Evolutionary conservation across 768 basidiomycete species (phyloP), one percentile per base, ranked within the genome.

Genomic region (Punctularia strigosozonata): DNA sequence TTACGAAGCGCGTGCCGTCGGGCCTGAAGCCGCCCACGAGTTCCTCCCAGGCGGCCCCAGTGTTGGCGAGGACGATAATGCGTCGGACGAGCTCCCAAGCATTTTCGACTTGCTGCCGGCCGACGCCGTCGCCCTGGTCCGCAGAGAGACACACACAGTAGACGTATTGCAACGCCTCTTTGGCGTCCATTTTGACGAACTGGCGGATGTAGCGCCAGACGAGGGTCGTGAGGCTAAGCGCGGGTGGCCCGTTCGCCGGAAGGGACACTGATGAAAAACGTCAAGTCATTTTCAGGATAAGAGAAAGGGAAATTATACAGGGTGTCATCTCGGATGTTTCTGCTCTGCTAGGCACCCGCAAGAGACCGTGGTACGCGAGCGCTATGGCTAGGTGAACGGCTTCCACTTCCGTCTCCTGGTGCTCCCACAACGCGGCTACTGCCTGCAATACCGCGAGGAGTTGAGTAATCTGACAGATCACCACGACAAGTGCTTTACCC

Each of bases 341-440:
- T 2, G 81, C 76, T 5, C 77, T 67, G 6, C 81, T 71, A 5
- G 94, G 84, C 0, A 92, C 77, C 7, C 91, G 75, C 17, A 99
- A 59, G 4, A 99, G 62, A 2, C 94, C 95, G 52, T 98, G 91
- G 54, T 98, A 99, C 0, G 87, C 77, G 39, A 99, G 65, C 3
- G 82, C 87, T 47, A 95, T 81, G 1, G 87, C 91, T 19, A 97
- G 68, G 57, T 99, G 95, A 4, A 98, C 84, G 0, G 90, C 92
- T 53, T 97, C 95, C 14, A 91, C 75, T 49, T 95, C 84, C 14
- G 85, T 82, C 45, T 86, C 81, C 36, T 74, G 72, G 47, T 86
- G 81, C 32, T 90, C 83, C 75, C 89, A 86, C 6, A 98, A 61
- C 22, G 90, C 80, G 10, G 89, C 85, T 10, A 95, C 79, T 33